Base-by-base conservation (phyloP, 1,139 yeast species). In the Debaryomyces coudertii region DNA sequence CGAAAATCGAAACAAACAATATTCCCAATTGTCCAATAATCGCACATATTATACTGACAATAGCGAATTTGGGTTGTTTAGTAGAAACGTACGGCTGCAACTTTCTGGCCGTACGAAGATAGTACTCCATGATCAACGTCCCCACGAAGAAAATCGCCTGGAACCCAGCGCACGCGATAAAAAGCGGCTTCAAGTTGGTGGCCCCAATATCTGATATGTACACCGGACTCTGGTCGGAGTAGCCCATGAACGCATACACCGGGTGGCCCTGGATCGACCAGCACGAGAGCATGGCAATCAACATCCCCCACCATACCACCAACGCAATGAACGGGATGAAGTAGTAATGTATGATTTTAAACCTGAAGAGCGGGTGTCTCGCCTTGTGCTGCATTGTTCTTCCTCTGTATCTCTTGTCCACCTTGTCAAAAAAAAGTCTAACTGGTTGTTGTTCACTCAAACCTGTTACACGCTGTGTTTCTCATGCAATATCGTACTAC, bases 181-280 rank as follows among this genome's bases (percentile, higher is more conserved):
- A 90, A 16, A 90, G 67, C 1, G 96, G 95, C 60, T 89, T 88
- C 44, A 89, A 70, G 57, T 83, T 83, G 1, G 95, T 87, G 11
- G 97, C 96, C 5, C 92, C 96, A 45, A 90, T 77, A 60, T 90
- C 90, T 8, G 96, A 87, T 42, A 92, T 80, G 65, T 86, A 90
- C 5, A 87, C 83, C 36, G 90, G 87, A 45, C 66, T 64, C 51
- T 79, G 82, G 9, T 65, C 50, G 2, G 66, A 61, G 7, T 50
- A 57, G 20, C 68, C 63, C 75, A 85, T 79, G 62, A 83, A 85
- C 43, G 71, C 57, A 59, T 88, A 87, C 8, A 78, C 71, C 0
- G 96, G 96, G 46, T 78, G 77, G 4, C 97, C 97, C 63, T 88
- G 90, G 5, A 74, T 79, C 2, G 86, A 80, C 97, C 97, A 71